phyloP scores from a whole-genome alignment of 805 yeast species.

The Ogataea corticis region DNA sequence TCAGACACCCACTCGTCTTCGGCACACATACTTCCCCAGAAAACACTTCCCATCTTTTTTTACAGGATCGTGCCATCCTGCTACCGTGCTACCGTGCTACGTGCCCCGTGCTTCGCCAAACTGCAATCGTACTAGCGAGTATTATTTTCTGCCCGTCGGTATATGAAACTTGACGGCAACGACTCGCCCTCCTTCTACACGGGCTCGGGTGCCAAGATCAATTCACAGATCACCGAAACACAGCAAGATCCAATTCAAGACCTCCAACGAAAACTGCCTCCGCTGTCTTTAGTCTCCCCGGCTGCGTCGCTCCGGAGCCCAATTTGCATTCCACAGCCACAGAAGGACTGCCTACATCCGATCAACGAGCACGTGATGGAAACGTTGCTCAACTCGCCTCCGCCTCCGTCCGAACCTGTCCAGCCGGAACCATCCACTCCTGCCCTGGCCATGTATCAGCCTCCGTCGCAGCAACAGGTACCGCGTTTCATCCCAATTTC shows the following conservation, averaged over 20 bases:
- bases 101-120: no score
- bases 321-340: slow-evolving; percentile 14
- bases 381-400: slow-evolving; percentile 12
- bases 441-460: neutral
- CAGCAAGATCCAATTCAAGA: no score
- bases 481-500: slow-evolving; percentile 26
- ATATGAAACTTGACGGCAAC: neutral
- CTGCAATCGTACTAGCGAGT: no score
- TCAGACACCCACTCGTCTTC: no score
- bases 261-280: neutral
- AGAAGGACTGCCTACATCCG: slow-evolving; percentile 15
- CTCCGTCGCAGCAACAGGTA: slow-evolving; percentile 11
- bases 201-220: neutral
- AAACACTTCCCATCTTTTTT: no score
- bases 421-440: slow-evolving; percentile 3
- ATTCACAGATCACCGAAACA: neutral
- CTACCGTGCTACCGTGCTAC: no score
- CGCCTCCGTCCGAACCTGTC: slow-evolving; percentile 6
- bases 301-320: neutral
- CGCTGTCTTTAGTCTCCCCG: neutral
- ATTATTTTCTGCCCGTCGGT: no score
- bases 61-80: no score
- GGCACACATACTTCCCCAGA: no score
- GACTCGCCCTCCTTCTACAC: neutral
- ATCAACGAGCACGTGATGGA: slow-evolving; percentile 21